phyloP scores from a whole-genome alignment of 306 rosid genomes.

The Senna siamea region DNA sequence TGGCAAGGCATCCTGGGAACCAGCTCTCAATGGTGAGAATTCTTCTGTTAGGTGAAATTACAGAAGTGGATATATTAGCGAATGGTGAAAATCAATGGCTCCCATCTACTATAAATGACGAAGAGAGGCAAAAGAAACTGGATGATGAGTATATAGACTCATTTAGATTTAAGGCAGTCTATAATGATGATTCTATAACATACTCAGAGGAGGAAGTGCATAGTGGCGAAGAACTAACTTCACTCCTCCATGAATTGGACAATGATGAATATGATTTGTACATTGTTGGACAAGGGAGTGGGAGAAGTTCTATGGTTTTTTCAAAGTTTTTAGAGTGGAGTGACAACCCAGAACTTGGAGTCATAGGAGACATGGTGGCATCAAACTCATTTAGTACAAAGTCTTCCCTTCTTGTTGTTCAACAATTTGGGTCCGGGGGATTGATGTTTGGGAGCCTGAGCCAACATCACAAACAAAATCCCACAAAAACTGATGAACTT shows the following conservation, averaged over 20 bases:
- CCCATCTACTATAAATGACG: neutral
- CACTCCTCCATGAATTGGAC: neutral
- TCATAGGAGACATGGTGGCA: neutral
- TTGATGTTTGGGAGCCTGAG: neutral
- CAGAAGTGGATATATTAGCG: neutral
- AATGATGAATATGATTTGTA: neutral
- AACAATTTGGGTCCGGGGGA: conserved; percentile 30
- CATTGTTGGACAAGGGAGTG: neutral
- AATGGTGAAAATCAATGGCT: neutral
- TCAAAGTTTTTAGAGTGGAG: neutral
- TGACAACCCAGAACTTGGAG: conserved; percentile 1
- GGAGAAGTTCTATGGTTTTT: neutral
- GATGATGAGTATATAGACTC: neutral
- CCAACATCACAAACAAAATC: neutral
- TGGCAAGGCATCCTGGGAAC: conserved; percentile 44
- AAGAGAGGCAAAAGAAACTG: neutral
- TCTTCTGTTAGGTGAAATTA: neutral
- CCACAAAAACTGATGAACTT: neutral
- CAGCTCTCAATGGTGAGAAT: conserved; percentile 36
- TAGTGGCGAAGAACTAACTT: neutral
- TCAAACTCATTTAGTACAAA: conserved; percentile 31
- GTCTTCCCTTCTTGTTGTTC: conserved; percentile 56
- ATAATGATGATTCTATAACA: neutral
- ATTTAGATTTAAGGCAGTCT: neutral
- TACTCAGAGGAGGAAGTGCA: conserved; percentile 32